Evolutionary conservation across 495 filamentous ascomycete genomes (phyloP).

Genomic region (Annulohypoxylon nitens): DNA sequence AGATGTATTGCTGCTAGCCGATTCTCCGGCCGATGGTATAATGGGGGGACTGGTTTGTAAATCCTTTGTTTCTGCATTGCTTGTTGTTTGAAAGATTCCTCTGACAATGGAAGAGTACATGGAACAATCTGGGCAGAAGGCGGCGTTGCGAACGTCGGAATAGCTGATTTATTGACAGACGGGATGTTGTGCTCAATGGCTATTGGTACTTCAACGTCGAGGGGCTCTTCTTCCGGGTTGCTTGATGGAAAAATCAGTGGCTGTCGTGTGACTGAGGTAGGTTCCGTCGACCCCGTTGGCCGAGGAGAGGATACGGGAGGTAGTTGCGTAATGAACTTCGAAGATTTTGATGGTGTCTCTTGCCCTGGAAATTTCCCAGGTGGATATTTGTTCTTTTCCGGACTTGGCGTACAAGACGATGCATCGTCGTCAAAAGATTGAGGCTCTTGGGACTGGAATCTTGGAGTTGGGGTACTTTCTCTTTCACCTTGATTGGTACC

Average conservation of each 20-base stretch:
- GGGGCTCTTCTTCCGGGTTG: constrained; percentile 61
- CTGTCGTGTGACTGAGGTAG: constrained; percentile 4
- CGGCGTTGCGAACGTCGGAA: constrained; percentile 48
- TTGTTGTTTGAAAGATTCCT: constrained; percentile 2
- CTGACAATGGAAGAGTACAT: constrained; percentile 48
- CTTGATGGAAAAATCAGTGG: constrained; percentile 48
- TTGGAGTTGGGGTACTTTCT: background rate
- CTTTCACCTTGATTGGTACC: constrained; percentile 17
- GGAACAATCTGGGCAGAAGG: constrained; percentile 60
- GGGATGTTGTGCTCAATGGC: constrained; percentile 56
- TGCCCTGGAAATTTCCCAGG: constrained; percentile 45
- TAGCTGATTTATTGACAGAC: constrained; percentile 38
- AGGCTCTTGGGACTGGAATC: background rate
- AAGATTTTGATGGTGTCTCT: constrained; percentile 47
- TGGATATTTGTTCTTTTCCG: constrained; percentile 10
- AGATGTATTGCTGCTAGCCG: constrained; percentile 13
- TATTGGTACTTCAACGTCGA: constrained; percentile 67
- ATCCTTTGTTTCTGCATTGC: constrained; percentile 23
- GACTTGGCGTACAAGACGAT: constrained; percentile 27
- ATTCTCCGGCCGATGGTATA: constrained; percentile 37
- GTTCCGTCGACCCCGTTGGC: constrained; percentile 25
- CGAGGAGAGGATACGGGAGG: constrained; percentile 36
- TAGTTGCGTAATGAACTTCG: constrained; percentile 44
- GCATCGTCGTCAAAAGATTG: background rate
- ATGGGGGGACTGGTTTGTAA: constrained; percentile 26